These are phyloP conservation scores for Sporothrix luriei DNA, from an alignment of 2,329 filamentous ascomycete genomes.

Conservation along the genomic window DNA sequence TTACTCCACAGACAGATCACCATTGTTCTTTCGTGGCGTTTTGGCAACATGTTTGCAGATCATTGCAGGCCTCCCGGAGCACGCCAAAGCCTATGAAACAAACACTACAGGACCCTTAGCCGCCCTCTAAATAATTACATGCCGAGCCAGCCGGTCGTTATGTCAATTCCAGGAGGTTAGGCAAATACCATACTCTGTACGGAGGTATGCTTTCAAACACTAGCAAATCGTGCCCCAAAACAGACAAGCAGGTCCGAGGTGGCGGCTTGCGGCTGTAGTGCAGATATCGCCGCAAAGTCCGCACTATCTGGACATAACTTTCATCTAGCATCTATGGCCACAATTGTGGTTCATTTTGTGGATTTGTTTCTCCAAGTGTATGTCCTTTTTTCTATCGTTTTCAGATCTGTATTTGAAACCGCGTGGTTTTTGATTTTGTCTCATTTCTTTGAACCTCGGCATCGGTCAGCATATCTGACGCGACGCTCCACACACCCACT, in stretches of 20 bases:
- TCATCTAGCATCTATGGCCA: background rate
- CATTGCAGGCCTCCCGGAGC: background rate
- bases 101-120: background rate
- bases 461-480: constrained; percentile 19
- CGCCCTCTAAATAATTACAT: background rate
- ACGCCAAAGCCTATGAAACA: background rate
- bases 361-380: background rate
- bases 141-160: background rate
- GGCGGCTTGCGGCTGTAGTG: background rate
- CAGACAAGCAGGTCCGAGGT: background rate
- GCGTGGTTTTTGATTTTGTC: background rate
- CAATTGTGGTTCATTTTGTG: background rate
- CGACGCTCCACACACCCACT: constrained; percentile 5
- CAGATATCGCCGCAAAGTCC: constrained; percentile 18
- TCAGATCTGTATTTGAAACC: background rate
- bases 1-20: no score
- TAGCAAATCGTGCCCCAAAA: background rate
- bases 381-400: background rate
- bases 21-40: no score
- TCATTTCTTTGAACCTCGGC: background rate
- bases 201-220: background rate
- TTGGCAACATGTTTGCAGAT: background rate
- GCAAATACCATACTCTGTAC: background rate
- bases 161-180: background rate
- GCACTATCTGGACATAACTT: background rate